Percentiles rank a stretch among this genome's conserved stretches.
Conservation (phyloP, 179 eudicot species). For the Carnegiea gigantea region DNA sequence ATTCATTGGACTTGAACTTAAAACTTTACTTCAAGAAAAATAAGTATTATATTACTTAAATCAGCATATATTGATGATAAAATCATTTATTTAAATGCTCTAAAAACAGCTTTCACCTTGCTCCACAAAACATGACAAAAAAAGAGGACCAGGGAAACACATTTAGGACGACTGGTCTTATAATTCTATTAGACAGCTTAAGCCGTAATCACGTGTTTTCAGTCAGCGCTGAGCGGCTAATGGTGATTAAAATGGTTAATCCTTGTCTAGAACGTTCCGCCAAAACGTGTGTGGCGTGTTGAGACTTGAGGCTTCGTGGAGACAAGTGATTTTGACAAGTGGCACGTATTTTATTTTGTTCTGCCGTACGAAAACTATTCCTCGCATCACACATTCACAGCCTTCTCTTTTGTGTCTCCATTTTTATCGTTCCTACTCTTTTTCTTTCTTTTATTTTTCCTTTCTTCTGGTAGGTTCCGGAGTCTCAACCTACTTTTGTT, state of each 20-base stretch:
- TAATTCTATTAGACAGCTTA: no score
- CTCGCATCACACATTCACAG: neutral
- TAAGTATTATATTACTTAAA: no score
- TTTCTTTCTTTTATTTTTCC: neutral
- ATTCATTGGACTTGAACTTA: no score
- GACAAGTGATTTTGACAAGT: neutral
- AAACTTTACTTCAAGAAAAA: no score
- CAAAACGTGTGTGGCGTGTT: neutral
- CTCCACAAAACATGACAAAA: no score
- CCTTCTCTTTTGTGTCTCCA: neutral
- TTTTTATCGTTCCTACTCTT: neutral
- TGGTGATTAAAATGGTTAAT: neutral
- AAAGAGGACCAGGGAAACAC: no score
- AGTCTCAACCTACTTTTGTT: neutral
- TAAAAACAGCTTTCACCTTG: no score
- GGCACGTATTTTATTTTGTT: neutral
- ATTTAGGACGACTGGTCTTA: no score
- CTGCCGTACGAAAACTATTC: neutral
- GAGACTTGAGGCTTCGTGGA: neutral
- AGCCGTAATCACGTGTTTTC: neutral
- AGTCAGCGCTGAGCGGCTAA: neutral
- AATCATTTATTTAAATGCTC: no score
- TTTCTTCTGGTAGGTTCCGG: neutral
- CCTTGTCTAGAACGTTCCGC: neutral
- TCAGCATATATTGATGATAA: no score